Conservation (phyloP, 257 asterid species). For the Solanum acaule region DNA sequence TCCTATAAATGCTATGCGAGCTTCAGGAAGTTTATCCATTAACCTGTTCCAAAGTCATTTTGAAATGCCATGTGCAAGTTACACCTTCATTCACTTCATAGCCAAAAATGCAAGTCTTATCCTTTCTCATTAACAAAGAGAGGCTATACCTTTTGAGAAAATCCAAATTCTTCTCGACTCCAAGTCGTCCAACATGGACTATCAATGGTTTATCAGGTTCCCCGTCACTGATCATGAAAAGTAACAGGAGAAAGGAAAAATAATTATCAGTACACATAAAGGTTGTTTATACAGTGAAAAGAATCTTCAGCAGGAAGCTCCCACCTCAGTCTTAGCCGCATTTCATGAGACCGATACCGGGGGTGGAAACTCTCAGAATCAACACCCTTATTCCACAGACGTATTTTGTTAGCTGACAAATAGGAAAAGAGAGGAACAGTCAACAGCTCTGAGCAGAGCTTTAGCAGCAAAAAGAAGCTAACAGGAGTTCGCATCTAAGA, state of each 20-base stretch:
- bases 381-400: conserved; percentile 96
- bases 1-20: conserved; percentile 82
- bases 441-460: background rate
- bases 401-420: conserved; percentile 59
- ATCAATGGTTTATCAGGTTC: conserved; percentile 86
- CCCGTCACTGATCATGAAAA: conserved; percentile 42
- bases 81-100: background rate
- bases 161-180: conserved; percentile 93
- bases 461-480: background rate
- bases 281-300: background rate
- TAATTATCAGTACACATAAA: background rate
- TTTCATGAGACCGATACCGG: conserved; percentile 48
- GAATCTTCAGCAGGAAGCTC: background rate
- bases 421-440: background rate
- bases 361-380: conserved; percentile 95
- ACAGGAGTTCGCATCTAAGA: background rate
- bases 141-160: conserved; percentile 59
- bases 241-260: background rate
- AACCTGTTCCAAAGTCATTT: conserved; percentile 48
- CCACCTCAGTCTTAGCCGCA: conserved; percentile 71
- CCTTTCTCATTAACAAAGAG: background rate
- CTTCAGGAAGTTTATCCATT: conserved; percentile 84
- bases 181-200: conserved; percentile 89
- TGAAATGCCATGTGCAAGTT: conserved; percentile 3
- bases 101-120: background rate